These are phyloP conservation scores for Xanthoconium separans DNA, from an alignment of 1,284 basidiomycete genomes.

Conservation along the genomic window DNA sequence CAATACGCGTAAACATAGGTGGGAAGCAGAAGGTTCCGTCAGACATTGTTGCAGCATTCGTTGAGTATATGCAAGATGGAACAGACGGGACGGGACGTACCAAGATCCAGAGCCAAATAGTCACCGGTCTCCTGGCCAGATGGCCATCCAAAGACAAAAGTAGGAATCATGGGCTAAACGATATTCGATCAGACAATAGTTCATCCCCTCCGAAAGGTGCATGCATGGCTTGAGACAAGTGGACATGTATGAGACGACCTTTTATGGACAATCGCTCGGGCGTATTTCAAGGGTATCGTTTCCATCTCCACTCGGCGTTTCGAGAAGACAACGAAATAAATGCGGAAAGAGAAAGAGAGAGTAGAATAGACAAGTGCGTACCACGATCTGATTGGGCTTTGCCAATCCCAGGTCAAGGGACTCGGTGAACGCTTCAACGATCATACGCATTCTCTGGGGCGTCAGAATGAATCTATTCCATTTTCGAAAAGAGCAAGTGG, in stretches of 20 bases:
- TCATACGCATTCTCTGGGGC: slow-evolving; percentile 94
- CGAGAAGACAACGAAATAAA: not conserved
- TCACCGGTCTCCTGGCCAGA: slow-evolving; percentile 88
- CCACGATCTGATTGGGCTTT: slow-evolving; percentile 85
- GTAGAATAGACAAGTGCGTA: slow-evolving; percentile 44
- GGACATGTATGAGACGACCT: not conserved
- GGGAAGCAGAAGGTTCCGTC: not conserved
- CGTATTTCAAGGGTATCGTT: not conserved
- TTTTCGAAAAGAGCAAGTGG: not conserved
- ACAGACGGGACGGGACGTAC: slow-evolving; percentile 44
- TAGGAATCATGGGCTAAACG: slow-evolving; percentile 89
- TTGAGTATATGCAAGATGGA: not conserved
- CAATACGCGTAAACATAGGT: not conserved
- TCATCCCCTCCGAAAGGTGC: not conserved
- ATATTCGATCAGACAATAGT: slow-evolving; percentile 12
- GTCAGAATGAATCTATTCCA: slow-evolving; percentile 74
- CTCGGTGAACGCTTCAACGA: slow-evolving; percentile 94
- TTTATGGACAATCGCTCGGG: slow-evolving; percentile 2
- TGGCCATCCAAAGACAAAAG: slow-evolving; percentile 97
- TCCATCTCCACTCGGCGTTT: slow-evolving; percentile 1
- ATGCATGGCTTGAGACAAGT: slow-evolving; percentile 2
- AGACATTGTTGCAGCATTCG: not conserved
- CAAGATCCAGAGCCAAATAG: slow-evolving; percentile 92
- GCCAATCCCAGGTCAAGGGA: slow-evolving; percentile 86
- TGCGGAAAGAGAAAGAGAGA: not conserved